Evolutionary conservation across 257 asterid species (phyloP).

Genomic region (Lycium ferocissimum): DNA sequence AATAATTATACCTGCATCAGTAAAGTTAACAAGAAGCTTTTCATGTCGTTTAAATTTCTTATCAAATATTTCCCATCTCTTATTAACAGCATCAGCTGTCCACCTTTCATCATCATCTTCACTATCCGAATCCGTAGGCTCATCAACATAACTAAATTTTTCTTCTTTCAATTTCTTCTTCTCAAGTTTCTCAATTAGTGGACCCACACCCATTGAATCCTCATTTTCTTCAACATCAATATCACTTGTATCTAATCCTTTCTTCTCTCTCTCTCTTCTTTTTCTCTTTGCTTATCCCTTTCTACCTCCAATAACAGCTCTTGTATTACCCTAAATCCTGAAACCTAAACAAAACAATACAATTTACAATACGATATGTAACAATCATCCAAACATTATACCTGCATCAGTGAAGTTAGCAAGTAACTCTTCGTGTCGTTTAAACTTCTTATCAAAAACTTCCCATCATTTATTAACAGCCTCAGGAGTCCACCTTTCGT

Average conservation of each 20-base stretch:
- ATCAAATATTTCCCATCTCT: conserved; percentile 51
- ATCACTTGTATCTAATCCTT: no score
- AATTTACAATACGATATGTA: no score
- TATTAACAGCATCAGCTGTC: conserved; percentile 50
- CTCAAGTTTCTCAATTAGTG: conserved; percentile 48
- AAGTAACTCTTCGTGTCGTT: conserved; percentile 63
- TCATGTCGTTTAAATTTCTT: conserved; percentile 55
- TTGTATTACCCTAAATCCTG: no score
- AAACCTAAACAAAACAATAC: no score
- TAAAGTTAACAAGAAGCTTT: no score
- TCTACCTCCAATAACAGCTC: no score
- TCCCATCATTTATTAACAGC: conserved; percentile 45
- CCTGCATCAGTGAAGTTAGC: conserved; percentile 71
- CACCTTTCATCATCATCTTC: conserved; percentile 67
- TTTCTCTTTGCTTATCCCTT: no score
- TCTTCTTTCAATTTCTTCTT: conserved; percentile 53
- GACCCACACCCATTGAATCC: no score
- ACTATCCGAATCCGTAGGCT: conserved; percentile 73
- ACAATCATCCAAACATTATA: conserved; percentile 17
- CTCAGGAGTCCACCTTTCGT: conserved; percentile 53
- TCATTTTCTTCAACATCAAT: no score
- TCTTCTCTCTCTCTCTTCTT: not conserved
- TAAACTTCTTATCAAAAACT: conserved; percentile 62
- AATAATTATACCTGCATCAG: no score
- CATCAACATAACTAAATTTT: conserved; percentile 50